Base-by-base conservation (phyloP, 768 basidiomycete species). In the Kwoniella shandongensis region DNA sequence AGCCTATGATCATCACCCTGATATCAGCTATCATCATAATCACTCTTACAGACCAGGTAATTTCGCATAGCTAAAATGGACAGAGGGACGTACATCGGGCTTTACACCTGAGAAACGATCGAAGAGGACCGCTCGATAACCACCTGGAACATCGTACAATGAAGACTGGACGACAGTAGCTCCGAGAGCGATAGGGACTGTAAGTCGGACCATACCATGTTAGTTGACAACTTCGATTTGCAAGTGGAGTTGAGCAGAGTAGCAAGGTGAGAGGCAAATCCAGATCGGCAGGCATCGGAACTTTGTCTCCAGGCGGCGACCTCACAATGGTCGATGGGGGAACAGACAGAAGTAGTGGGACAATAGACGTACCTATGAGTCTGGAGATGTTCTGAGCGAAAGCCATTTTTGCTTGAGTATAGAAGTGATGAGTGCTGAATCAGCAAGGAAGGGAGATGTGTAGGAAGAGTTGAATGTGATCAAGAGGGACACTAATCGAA, bases 71-170 rank as follows among this genome's bases (percentile, higher is more conserved):
- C 10, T 26, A 17, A 38, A 23, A 26, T 2, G 13, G n/a, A 30
- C n/a, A 20, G 13, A 38, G n/a, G 27, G 22, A 27, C 82, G 51
- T 61, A 88, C 92, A 81, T 82, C 78, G 72, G 86, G 81, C 78
- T 86, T 86, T 47, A 96, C 93, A 71, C 92, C 93, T 44, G 88
- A 83, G 75, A 99, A 97, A 69, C 94, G 83, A 78, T 98, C 94
- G 79, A 99, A 98, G 88, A 98, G 93, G 63, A 99, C 93, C 35
- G 93, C 93, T 55, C 88, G 83, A 78, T 86, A 91, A 40, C 93
- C 93, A 66, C 93, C 83, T 10, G 83, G 83, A 41, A 84, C 83
- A 70, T 85, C 84, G 73, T 85, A 85, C 56, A 85, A 72, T 48
- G 81, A 80, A 8, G 83, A 77, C 58, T 83, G 80, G 36, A 80